Conservation (phyloP, 345 rosid genomes). For the Alliaria petiolata region DNA sequence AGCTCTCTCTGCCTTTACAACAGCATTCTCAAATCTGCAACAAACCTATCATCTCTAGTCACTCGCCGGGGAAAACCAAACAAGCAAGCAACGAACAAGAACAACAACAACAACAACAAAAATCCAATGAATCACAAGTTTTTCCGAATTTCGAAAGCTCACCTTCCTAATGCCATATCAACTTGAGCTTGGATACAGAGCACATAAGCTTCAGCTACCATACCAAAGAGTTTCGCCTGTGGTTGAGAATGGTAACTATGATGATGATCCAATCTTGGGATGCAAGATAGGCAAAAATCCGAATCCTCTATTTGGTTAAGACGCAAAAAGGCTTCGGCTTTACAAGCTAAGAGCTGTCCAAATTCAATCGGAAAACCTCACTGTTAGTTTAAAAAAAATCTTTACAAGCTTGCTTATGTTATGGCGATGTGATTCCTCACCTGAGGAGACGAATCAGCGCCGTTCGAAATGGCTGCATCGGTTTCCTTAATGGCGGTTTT, state of each 20-base stretch:
- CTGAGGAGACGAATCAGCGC: conserved; percentile 82
- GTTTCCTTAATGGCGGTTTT: conserved; percentile 54
- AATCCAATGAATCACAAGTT: too few relatives aligned
- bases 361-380: conserved; percentile 12
- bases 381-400: conserved; percentile 1
- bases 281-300: conserved; percentile 47
- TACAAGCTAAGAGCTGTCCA: conserved; percentile 79
- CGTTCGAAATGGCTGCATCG: conserved; percentile 74
- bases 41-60: conserved; percentile 47
- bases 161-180: conserved; percentile 96
- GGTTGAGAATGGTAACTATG: conserved; percentile 6
- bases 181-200: conserved; percentile 73
- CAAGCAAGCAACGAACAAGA: too few relatives aligned
- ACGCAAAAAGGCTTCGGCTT: conserved; percentile 82
- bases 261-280: conserved; percentile 44
- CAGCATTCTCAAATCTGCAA: conserved; percentile 94
- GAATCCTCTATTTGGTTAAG: conserved; percentile 74
- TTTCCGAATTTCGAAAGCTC: conserved; percentile 35
- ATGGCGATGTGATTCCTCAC: conserved; percentile 33
- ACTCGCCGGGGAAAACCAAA: conserved; percentile 26
- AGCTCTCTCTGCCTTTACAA: conserved; percentile 80
- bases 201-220: conserved; percentile 70
- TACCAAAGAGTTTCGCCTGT: conserved; percentile 49
- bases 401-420: background rate
- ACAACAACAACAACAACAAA: too few relatives aligned